Conservation (phyloP, 345 rosid species). For the Arabidopsis suecica region DNA sequence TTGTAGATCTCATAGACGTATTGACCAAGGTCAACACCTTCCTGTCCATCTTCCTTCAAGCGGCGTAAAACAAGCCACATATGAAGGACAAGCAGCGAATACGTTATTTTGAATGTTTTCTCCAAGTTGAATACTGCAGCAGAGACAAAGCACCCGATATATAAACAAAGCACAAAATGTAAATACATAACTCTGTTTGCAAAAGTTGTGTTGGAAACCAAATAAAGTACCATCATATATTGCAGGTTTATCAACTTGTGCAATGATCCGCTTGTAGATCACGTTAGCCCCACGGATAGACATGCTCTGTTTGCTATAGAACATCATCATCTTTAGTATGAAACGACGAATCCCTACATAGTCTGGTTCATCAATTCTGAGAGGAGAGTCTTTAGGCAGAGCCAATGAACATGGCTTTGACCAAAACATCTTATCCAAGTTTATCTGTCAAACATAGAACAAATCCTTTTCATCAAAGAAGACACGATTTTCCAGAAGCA, state of each 20-base stretch:
- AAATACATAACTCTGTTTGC: background rate
- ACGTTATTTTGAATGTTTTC: slow-evolving; percentile 84
- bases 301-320: slow-evolving; percentile 90
- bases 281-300: slow-evolving; percentile 87
- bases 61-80: slow-evolving; percentile 91
- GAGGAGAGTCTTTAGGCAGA: slow-evolving; percentile 68
- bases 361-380: slow-evolving; percentile 76
- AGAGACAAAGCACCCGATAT: slow-evolving; percentile 10
- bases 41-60: slow-evolving; percentile 85
- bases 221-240: slow-evolving; percentile 73
- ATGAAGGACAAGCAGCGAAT: slow-evolving; percentile 89
- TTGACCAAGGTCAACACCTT: slow-evolving; percentile 94
- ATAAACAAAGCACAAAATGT: slow-evolving; percentile 2
- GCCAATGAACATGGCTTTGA: slow-evolving; percentile 91
- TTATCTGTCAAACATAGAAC: slow-evolving; percentile 52
- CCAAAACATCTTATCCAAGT: slow-evolving; percentile 78
- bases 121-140: slow-evolving; percentile 89
- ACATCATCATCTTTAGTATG: slow-evolving; percentile 68
- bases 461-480: background rate
- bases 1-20: slow-evolving; percentile 87
- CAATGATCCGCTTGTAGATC: slow-evolving; percentile 62
- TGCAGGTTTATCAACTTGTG: slow-evolving; percentile 78
- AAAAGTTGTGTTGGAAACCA: slow-evolving; percentile 11
- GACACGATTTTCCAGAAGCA: background rate
- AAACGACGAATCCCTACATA: slow-evolving; percentile 66